Evolutionary conservation across 495 filamentous ascomycete genomes (phyloP), one percentile per base, ranked within the genome.

Genomic region (Cercophora samala): DNA sequence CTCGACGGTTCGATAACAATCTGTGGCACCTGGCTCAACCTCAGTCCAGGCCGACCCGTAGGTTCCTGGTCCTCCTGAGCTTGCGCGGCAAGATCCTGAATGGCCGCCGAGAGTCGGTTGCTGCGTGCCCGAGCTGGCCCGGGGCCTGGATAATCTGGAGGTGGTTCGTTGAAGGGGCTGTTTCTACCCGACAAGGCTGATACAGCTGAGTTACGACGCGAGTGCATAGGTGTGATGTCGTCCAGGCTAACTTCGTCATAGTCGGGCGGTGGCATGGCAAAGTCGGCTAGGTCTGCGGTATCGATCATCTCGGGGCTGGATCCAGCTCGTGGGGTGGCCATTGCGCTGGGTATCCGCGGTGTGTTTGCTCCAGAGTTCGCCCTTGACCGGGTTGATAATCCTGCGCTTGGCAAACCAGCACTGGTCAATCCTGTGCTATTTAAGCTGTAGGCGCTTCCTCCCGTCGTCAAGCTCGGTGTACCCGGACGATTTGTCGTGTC

Each of bases 201-300:
- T 4, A 63, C 71, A 26, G 76, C 71, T 19, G 78, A 68, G 37
- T 69, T 70, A 1, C 69, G 67, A 1, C 74, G 70, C 13, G 79
- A 81, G 55, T 75, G 72, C 59, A 56, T 63, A 37, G 71, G 66
- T 62, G 75, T 73, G 25, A 69, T 25, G 61, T 82, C 81, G 53
- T 80, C 80, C 25, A 86, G 66, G 65, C 80, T 82, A 4, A 86
- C 82, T 56, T 86, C 82, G 65, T 86, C 84, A 68, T 86, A 86
- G 18, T 78, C 83, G 1, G 84, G 84, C 1, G 81, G 81, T 6
- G 83, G 83, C 74, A 87, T 79, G 66, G 79, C 72, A 63, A 73
- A 66, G 62, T 82, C 79, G 69, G 84, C 76, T 60, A 86, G 68
- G 72, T 86, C 78, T 18, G 76, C 74, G 54, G 78, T 76, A 59